Percentiles rank a stretch among this genome's conserved stretches.
Evolutionary conservation across 768 basidiomycete genomes (phyloP).

Genomic region (Lepiota brunneoincarnata): DNA sequence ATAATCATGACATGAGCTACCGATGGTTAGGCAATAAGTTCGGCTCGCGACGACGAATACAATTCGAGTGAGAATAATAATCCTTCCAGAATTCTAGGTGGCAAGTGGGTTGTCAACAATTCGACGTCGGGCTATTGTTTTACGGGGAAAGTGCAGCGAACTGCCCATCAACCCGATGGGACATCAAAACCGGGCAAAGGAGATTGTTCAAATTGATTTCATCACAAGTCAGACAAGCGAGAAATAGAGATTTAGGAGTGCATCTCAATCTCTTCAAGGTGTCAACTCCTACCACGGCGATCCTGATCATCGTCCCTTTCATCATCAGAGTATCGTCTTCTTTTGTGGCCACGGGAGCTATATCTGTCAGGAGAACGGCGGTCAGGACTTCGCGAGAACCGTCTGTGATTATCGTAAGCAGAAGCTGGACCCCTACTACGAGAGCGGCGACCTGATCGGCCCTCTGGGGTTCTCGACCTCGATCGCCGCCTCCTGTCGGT

Average conservation of each 20-base stretch:
- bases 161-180: too few relatives aligned
- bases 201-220: neutral
- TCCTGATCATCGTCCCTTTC: constrained; percentile 6
- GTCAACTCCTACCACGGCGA: neutral
- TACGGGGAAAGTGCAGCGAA: too few relatives aligned
- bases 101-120: too few relatives aligned
- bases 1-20: neutral
- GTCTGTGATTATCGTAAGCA: constrained; percentile 8
- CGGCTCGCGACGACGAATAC: too few relatives aligned
- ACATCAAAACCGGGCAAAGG: too few relatives aligned
- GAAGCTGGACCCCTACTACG: constrained; percentile 22
- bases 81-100: neutral
- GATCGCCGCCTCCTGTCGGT: constrained; percentile 13
- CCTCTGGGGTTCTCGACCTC: constrained; percentile 6
- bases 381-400: constrained; percentile 16
- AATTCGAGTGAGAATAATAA: neutral
- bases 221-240: constrained; percentile 2
- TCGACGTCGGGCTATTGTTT: too few relatives aligned
- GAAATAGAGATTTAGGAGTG: neutral
- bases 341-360: constrained; percentile 12
- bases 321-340: constrained; percentile 17
- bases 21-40: neutral
- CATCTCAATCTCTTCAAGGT: neutral
- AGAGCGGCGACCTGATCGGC: constrained; percentile 14
- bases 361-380: constrained; percentile 10